These are phyloP conservation scores for Saccharomycopsis hybrid DNA, from an alignment of 1,139 yeast genomes.

Conservation along the genomic window DNA sequence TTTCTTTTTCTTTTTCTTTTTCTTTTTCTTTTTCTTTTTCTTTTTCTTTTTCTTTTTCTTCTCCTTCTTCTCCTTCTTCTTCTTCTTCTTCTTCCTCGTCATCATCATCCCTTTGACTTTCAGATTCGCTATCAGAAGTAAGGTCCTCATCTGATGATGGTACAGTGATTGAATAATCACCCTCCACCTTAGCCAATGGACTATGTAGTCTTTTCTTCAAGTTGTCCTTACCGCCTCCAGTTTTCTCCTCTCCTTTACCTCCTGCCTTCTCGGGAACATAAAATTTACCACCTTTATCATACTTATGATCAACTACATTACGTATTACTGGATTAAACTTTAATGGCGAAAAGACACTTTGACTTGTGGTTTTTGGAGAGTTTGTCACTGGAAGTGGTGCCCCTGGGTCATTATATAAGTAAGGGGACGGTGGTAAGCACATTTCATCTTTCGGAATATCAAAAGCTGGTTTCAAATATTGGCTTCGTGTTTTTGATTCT, in stretches of 20 bases:
- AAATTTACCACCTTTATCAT: conserved; percentile 80
- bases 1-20: too few species aligned
- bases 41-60: neutral
- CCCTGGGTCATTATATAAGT: conserved; percentile 68
- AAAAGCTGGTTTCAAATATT: conserved; percentile 22
- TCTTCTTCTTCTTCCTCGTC: conserved; percentile 26
- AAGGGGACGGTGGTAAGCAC: conserved; percentile 37
- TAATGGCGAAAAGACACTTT: conserved; percentile 72
- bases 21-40: too few species aligned
- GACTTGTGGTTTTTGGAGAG: conserved; percentile 44
- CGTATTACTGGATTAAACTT: conserved; percentile 73
- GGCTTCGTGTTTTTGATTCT: neutral
- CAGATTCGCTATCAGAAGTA: conserved; percentile 24
- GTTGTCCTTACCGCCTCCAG: neutral
- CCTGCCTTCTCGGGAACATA: conserved; percentile 38
- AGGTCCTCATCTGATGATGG: conserved; percentile 18
- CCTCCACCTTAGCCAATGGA: neutral
- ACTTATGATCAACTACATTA: conserved; percentile 71
- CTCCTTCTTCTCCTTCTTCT: conserved; percentile 27
- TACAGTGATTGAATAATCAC: conserved; percentile 9
- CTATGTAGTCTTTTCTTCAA: conserved; percentile 1
- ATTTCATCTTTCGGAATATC: conserved; percentile 58
- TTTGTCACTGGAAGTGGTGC: conserved; percentile 64
- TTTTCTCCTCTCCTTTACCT: neutral
- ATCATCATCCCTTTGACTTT: conserved; percentile 31